phyloP scores from a whole-genome alignment of 1,284 basidiomycete species.

The Heterobasidion annosum region DNA sequence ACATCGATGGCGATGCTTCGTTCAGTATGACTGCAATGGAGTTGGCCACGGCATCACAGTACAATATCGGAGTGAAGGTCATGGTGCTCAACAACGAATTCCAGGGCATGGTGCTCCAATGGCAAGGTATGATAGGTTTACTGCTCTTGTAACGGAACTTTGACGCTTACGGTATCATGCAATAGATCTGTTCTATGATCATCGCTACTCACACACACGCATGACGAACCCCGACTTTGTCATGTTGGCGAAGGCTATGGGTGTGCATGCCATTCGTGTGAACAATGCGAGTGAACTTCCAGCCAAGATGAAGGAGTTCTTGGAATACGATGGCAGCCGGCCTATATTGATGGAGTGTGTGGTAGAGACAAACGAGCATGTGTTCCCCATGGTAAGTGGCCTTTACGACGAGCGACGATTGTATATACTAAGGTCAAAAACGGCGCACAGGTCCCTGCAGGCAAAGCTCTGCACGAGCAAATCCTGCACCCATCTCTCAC shows the following conservation, averaged over 20 bases:
- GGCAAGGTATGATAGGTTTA: conserved; percentile 64
- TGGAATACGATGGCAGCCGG: conserved; percentile 84
- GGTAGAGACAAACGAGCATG: conserved; percentile 85
- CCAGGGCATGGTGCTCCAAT: conserved; percentile 98
- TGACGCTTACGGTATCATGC: conserved; percentile 2
- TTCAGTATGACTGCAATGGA: conserved; percentile 99
- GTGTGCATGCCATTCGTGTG: conserved; percentile 84
- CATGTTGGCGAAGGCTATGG: conserved; percentile 83
- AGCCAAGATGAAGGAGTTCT: conserved; percentile 96
- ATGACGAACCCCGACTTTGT: conserved; percentile 97
- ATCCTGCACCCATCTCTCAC: conserved; percentile 51
- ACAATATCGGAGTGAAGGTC: conserved; percentile 90
- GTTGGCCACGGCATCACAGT: conserved; percentile 88
- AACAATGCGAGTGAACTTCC: conserved; percentile 70
- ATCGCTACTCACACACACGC: conserved; percentile 87
- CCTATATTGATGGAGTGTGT: conserved; percentile 90
- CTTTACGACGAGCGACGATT: conserved; percentile 1
- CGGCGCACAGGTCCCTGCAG: conserved; percentile 60
- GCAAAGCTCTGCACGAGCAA: conserved; percentile 88
- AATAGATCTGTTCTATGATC: conserved; percentile 89
- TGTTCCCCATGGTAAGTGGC: conserved; percentile 80
- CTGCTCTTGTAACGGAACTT: neutral
- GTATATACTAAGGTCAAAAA: conserved; percentile 21
- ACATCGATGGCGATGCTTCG: conserved; percentile 96
- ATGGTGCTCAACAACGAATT: conserved; percentile 90